Conservation (phyloP, 495 filamentous ascomycete species). For the Aspergillus leporis region DNA sequence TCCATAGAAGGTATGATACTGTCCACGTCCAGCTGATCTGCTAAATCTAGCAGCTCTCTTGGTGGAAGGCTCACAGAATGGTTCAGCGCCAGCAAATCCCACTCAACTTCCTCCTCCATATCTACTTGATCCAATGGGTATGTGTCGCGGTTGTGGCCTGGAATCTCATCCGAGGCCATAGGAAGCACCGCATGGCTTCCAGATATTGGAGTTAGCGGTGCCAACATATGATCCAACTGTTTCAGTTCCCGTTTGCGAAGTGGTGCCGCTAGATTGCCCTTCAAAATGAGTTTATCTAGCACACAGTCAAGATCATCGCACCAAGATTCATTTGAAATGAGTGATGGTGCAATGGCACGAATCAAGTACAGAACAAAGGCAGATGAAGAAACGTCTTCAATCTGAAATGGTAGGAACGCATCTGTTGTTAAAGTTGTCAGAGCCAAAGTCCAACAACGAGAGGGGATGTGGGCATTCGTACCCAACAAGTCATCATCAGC, state of each 20-base stretch:
- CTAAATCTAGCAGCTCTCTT: conserved; percentile 29
- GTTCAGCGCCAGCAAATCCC: conserved; percentile 31
- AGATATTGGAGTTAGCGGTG: conserved; percentile 28
- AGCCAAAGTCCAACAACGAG: background rate
- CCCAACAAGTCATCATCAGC: conserved; percentile 34
- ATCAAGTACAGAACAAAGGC: conserved; percentile 35
- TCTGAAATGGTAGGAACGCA: conserved; percentile 34
- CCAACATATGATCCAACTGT: conserved; percentile 29
- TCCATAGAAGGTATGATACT: conserved; percentile 29
- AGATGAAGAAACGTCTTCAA: conserved; percentile 35
- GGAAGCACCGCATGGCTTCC: background rate
- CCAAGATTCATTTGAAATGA: conserved; percentile 27
- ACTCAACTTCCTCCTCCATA: conserved; percentile 27
- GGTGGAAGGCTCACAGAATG: conserved; percentile 29
- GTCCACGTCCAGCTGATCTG: conserved; percentile 33
- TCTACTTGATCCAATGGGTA: background rate
- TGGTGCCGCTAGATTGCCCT: conserved; percentile 31
- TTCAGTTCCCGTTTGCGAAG: conserved; percentile 25
- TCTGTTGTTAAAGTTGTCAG: conserved; percentile 18
- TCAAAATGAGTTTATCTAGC: conserved; percentile 15
- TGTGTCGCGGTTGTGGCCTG: background rate
- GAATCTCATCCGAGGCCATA: conserved; percentile 1
- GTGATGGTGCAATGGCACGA: conserved; percentile 25
- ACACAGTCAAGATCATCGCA: conserved; percentile 29
- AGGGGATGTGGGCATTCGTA: background rate